phyloP scores from a whole-genome alignment of 306 rosid species.

The Inga oerstediana region DNA sequence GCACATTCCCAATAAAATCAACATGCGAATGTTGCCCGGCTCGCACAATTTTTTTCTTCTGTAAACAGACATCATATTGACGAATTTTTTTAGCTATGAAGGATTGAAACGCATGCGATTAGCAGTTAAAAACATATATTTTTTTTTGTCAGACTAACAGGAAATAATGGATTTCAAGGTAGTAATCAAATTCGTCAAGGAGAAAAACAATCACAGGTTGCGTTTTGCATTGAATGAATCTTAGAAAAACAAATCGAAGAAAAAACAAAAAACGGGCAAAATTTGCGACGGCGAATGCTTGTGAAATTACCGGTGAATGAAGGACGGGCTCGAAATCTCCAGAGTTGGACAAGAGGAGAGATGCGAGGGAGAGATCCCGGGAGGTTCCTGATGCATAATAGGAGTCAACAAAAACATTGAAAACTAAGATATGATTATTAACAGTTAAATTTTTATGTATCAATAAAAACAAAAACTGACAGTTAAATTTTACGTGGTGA shows the following conservation, averaged over 20 bases:
- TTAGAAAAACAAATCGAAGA: not conserved
- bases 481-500: no score
- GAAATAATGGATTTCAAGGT: not conserved
- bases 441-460: no score
- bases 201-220: not conserved
- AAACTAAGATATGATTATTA: not conserved
- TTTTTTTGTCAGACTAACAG: not conserved
- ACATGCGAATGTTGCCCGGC: not conserved
- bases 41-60: not conserved
- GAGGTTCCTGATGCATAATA: not conserved
- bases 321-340: conserved; percentile 15
- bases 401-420: not conserved
- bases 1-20: not conserved
- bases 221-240: not conserved
- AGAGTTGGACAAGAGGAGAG: not conserved
- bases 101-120: conserved; percentile 6
- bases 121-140: not conserved
- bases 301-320: conserved; percentile 20
- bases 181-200: not conserved
- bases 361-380: conserved; percentile 13
- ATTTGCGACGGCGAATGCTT: not conserved
- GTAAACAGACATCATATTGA: conserved; percentile 3
- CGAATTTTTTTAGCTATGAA: not conserved
- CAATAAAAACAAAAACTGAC: no score
- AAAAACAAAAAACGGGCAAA: not conserved